These are phyloP conservation scores for Pueraria montana DNA, from an alignment of 306 rosid genomes.

Conservation along the genomic window DNA sequence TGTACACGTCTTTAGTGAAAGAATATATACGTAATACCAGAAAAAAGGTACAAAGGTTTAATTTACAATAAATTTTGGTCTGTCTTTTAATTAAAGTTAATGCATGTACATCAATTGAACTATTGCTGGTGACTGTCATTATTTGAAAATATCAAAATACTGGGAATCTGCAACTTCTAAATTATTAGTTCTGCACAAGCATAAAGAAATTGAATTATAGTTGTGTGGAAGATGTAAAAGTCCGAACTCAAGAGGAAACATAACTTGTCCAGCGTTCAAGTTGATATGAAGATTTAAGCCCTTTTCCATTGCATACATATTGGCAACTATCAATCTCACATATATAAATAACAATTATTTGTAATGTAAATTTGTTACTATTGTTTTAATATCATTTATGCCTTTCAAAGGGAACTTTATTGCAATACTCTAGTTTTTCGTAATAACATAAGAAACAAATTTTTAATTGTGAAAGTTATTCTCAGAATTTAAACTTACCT, in stretches of 20 bases:
- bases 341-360: background rate
- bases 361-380: too few relatives aligned
- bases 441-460: background rate
- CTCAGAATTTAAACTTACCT: constrained; percentile 25
- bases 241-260: background rate
- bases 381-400: too few relatives aligned
- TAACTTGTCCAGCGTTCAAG: background rate
- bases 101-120: constrained; percentile 1
- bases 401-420: too few relatives aligned
- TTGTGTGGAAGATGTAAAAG: background rate
- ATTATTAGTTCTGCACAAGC: background rate
- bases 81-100: constrained; percentile 6
- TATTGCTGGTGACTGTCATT: constrained; percentile 1
- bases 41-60: constrained; percentile 1
- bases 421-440: background rate
- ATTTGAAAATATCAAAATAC: background rate
- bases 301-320: background rate
- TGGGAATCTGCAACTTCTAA: background rate
- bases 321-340: background rate
- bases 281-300: background rate
- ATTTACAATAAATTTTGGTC: background rate
- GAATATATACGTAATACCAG: background rate
- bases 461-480: constrained; percentile 1
- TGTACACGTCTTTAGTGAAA: constrained; percentile 6
- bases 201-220: background rate